phyloP scores from a whole-genome alignment of 306 rosid genomes.

The Trifolium repens region DNA sequence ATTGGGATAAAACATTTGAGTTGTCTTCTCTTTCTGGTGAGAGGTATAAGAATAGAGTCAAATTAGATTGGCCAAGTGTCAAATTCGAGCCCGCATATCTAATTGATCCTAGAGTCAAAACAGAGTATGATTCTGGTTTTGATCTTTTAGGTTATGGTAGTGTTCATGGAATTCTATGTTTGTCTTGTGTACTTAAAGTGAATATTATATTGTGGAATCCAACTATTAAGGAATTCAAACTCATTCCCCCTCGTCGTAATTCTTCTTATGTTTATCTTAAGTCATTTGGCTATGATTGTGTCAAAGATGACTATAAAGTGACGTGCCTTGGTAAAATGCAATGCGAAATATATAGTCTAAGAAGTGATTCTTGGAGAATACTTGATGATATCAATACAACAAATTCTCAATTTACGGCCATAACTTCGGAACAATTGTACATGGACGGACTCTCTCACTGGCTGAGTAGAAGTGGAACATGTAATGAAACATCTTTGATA shows the following conservation, averaged over 20 bases:
- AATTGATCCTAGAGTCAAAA: no score
- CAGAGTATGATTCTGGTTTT: not conserved
- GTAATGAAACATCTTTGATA: not conserved
- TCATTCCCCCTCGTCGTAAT: not conserved
- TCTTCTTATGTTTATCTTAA: not conserved
- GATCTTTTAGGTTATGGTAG: not conserved
- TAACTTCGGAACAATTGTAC: no score
- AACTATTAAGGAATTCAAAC: not conserved
- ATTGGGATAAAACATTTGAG: not conserved
- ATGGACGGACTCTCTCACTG: not conserved
- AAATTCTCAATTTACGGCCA: no score
- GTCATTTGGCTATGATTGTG: not conserved
- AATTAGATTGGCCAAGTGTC: not conserved
- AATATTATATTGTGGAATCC: not conserved
- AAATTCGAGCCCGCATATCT: not conserved
- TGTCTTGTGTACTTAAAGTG: rapidly evolving
- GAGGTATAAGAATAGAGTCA: no score
- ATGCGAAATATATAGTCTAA: not conserved
- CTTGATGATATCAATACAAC: no score
- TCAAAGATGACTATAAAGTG: not conserved
- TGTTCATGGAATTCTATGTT: not conserved
- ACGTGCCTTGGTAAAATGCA: not conserved
- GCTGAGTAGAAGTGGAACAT: not conserved
- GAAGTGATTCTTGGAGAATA: not conserved
- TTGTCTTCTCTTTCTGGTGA: not conserved